phyloP scores from a whole-genome alignment of 257 asterid genomes.

The Cynanchum wilfordii region DNA sequence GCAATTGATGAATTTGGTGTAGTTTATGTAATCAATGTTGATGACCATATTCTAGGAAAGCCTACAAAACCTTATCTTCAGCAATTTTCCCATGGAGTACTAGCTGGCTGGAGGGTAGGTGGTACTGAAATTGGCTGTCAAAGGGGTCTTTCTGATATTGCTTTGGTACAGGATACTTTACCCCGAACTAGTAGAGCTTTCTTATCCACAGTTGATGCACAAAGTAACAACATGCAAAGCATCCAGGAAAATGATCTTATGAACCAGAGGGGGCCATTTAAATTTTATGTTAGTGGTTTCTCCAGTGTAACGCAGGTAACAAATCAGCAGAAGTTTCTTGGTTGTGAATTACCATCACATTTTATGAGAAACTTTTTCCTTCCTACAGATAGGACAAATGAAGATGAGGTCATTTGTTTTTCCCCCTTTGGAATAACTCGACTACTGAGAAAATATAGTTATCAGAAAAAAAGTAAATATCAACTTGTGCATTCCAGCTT shows the following conservation, averaged over 20 bases:
- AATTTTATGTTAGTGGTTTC: conserved; percentile 23
- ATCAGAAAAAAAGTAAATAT: conserved; percentile 36
- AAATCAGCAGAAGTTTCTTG: conserved; percentile 30
- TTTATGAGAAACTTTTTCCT: conserved; percentile 55
- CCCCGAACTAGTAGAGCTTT: conserved; percentile 19
- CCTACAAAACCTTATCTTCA: conserved; percentile 32
- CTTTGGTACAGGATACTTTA: conserved; percentile 25
- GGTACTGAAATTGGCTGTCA: conserved; percentile 78
- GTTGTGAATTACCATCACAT: conserved; percentile 36
- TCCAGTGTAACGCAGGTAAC: conserved; percentile 29
- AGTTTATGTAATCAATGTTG: conserved; percentile 38
- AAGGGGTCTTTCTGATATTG: conserved; percentile 35
- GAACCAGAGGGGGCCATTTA: conserved; percentile 27
- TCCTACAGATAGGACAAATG: conserved; percentile 45
- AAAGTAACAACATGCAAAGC: conserved; percentile 21
- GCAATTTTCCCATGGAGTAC: conserved; percentile 43
- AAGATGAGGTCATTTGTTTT: conserved; percentile 61
- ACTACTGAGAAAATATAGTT: conserved; percentile 41
- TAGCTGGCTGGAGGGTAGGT: conserved; percentile 65
- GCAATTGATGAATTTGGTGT: conserved; percentile 80
- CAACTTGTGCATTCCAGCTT: conserved; percentile 61
- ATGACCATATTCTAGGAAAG: conserved; percentile 38
- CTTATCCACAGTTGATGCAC: conserved; percentile 24
- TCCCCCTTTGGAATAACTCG: conserved; percentile 92
- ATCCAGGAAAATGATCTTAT: conserved; percentile 24